Conservation (phyloP, 208 protist species). For the Crithidia thermophila region DNA sequence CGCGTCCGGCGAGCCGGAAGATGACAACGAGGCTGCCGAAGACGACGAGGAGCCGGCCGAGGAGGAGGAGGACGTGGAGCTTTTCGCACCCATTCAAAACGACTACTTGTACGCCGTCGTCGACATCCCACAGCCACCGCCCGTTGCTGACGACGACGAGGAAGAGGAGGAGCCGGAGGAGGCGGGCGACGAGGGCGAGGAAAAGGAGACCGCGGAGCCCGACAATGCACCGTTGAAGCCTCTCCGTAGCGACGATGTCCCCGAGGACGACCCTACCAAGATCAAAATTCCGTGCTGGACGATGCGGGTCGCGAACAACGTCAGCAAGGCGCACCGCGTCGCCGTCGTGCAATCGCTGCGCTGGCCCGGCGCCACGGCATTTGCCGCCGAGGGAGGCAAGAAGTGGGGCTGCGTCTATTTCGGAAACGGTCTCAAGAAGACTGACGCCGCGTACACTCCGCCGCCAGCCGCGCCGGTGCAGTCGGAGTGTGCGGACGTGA, state of each 20-base stretch:
- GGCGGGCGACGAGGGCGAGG: conserved; percentile 32
- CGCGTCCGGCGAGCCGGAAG: conserved; percentile 65
- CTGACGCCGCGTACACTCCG: conserved; percentile 85
- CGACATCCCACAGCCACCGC: conserved; percentile 85
- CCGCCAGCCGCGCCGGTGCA: conserved; percentile 75
- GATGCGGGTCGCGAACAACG: conserved; percentile 75
- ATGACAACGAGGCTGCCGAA: conserved; percentile 51
- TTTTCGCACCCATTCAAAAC: conserved; percentile 76
- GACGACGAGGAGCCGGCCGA: conserved; percentile 63
- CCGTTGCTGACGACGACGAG: conserved; percentile 79
- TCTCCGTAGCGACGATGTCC: conserved; percentile 75
- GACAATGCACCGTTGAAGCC: conserved; percentile 86
- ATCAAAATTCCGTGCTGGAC: conserved; percentile 87
- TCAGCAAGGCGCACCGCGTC: conserved; percentile 84
- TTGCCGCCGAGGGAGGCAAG: conserved; percentile 74
- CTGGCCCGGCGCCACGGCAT: conserved; percentile 90
- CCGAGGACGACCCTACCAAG: conserved; percentile 86
- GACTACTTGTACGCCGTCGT: conserved; percentile 87
- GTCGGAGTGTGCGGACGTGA: conserved; percentile 81
- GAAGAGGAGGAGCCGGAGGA: conserved; percentile 74
- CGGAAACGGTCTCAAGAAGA: conserved; percentile 90
- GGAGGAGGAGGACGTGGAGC: conserved; percentile 88
- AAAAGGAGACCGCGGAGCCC: conserved; percentile 49
- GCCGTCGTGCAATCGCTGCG: conserved; percentile 84
- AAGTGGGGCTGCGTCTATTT: conserved; percentile 90